Evolutionary conservation across 371 early-diverging fungal species (phyloP).

Genomic region (Mucor piriformis): DNA sequence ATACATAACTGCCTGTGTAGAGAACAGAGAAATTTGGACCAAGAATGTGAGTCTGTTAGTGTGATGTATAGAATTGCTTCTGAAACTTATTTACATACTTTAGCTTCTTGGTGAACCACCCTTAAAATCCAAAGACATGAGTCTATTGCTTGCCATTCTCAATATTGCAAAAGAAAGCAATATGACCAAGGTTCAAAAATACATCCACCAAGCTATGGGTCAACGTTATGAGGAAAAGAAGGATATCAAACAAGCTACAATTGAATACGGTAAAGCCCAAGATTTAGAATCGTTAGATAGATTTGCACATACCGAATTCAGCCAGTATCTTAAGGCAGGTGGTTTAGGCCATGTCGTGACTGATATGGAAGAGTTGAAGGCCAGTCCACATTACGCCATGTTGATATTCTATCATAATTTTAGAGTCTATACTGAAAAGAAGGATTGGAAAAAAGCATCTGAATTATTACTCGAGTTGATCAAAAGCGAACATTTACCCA

Average conservation of each 20-base stretch:
- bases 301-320: conserved; percentile 21
- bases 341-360: conserved; percentile 17
- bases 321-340: conserved; percentile 25
- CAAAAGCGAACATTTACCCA: conserved; percentile 6
- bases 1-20: conserved; percentile 27
- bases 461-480: background rate
- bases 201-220: conserved; percentile 17
- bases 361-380: conserved; percentile 9
- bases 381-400: conserved; percentile 27
- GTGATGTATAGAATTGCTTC: too few species aligned
- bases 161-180: background rate
- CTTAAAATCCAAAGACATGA: background rate
- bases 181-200: background rate
- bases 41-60: conserved; percentile 14
- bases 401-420: conserved; percentile 25
- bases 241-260: conserved; percentile 18
- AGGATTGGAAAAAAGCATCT: conserved; percentile 17
- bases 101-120: background rate
- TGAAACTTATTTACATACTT: background rate
- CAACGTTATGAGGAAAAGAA: conserved; percentile 21
- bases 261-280: conserved; percentile 29
- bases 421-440: conserved; percentile 4
- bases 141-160: background rate
- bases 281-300: conserved; percentile 26
- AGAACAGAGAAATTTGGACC: conserved; percentile 36